Conservation (phyloP, 2,329 filamentous ascomycete species). For the Trichothecium roseum region DNA sequence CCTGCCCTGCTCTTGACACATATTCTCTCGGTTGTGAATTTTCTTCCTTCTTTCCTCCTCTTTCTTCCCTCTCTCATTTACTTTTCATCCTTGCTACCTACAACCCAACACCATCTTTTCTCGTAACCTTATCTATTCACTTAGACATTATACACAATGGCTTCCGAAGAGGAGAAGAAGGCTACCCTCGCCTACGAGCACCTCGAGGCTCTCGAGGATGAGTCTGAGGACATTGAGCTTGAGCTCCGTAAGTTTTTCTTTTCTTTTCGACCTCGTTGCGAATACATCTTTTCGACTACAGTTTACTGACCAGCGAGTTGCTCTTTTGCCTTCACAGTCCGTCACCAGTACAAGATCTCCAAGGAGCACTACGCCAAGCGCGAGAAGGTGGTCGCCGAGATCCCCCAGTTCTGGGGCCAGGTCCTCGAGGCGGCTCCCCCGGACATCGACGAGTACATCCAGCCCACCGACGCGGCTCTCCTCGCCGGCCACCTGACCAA, state of each 20-base stretch:
- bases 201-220: conserved; percentile 67
- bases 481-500: conserved; percentile 58
- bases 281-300: no score
- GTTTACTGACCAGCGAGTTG: not conserved
- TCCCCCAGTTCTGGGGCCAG: conserved; percentile 89
- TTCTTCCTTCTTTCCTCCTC: no score
- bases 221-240: conserved; percentile 74
- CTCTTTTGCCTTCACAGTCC: conserved; percentile 38
- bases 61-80: no score
- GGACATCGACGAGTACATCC: conserved; percentile 82
- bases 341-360: conserved; percentile 59
- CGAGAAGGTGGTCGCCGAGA: conserved; percentile 55
- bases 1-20: no score
- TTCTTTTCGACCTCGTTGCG: not conserved
- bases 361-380: conserved; percentile 69
- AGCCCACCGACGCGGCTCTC: conserved; percentile 65
- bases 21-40: no score
- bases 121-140: conserved; percentile 5
- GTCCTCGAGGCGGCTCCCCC: conserved; percentile 79
- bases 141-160: conserved; percentile 17
- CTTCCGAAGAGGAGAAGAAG: conserved; percentile 24
- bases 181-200: conserved; percentile 56
- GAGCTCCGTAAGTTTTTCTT: conserved; percentile 59
- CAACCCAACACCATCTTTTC: no score
- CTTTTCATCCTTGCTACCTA: no score